Conservation (phyloP, 208 protist genomes). For the Hexamita inflata region DNA sequence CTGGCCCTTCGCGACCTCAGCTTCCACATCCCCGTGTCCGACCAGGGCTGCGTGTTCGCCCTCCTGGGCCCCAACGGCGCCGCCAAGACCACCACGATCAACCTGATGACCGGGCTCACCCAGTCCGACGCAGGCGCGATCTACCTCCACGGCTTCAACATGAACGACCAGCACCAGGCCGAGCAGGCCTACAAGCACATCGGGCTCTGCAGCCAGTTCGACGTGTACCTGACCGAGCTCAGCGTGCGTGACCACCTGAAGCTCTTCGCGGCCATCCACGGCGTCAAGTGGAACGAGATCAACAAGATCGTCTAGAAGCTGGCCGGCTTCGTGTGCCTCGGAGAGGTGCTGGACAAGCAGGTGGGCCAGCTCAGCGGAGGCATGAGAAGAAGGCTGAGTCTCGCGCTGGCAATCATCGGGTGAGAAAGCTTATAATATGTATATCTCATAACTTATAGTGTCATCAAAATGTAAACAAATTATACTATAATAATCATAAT, state of each 20-base stretch:
- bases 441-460: too few relatives aligned
- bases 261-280: constrained; percentile 12
- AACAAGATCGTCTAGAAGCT: not conserved
- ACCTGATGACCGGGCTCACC: constrained; percentile 24
- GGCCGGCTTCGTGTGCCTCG: not conserved
- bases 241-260: constrained; percentile 15
- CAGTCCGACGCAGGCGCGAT: not conserved
- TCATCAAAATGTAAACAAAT: too few relatives aligned
- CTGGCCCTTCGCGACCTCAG: constrained; percentile 2
- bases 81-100: constrained; percentile 48
- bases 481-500: too few relatives aligned
- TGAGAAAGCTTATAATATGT: too few relatives aligned
- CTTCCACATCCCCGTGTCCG: constrained; percentile 14
- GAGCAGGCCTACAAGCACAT: not conserved
- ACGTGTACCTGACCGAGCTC: constrained; percentile 14
- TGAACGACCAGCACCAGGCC: not conserved
- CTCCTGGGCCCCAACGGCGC: constrained; percentile 48
- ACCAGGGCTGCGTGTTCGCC: constrained; percentile 30
- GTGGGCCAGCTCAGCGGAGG: constrained; percentile 47
- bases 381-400: constrained; percentile 53
- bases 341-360: not conserved
- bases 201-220: constrained; percentile 11
- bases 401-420: constrained; percentile 53
- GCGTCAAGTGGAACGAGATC: not conserved
- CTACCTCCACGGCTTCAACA: not conserved